These are phyloP conservation scores for Quercus ilex DNA, from an alignment of 306 rosid species.

Conservation along the genomic window DNA sequence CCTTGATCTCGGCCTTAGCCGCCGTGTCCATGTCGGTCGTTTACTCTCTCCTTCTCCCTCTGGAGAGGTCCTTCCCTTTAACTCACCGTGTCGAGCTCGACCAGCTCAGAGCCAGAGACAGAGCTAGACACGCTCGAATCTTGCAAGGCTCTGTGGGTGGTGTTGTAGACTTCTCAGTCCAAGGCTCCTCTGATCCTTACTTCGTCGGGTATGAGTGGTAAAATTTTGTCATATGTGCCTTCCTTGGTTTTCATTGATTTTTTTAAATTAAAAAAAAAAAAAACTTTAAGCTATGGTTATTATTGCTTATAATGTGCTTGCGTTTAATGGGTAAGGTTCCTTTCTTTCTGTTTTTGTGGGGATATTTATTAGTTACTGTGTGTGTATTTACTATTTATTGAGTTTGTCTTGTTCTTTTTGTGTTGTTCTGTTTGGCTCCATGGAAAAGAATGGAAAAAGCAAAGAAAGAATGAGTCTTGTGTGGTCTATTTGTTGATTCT, in stretches of 20 bases:
- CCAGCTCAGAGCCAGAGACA: conserved; percentile 60
- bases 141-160: conserved; percentile 55
- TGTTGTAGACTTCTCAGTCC: conserved; percentile 72
- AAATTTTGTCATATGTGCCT: conserved; percentile 24
- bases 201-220: conserved; percentile 60
- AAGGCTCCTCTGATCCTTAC: conserved; percentile 77
- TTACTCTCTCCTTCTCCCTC: conserved; percentile 46
- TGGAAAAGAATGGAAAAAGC: conserved; percentile 2
- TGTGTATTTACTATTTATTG: neutral
- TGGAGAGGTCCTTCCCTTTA: conserved; percentile 58
- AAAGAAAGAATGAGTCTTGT: neutral
- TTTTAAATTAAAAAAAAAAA: no score
- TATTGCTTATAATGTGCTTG: conserved; percentile 5
- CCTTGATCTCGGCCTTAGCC: conserved; percentile 24
- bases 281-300: conserved; percentile 3
- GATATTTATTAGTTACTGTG: neutral
- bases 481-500: neutral
- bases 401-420: neutral
- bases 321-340: conserved; percentile 3
- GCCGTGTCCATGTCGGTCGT: conserved; percentile 31
- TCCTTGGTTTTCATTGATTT: neutral
- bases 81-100: conserved; percentile 48
- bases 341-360: no score
- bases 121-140: conserved; percentile 65
- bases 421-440: conserved; percentile 12